Conservation (phyloP, 176 grass and related monocot species). For the Aegilops sharonensis region DNA sequence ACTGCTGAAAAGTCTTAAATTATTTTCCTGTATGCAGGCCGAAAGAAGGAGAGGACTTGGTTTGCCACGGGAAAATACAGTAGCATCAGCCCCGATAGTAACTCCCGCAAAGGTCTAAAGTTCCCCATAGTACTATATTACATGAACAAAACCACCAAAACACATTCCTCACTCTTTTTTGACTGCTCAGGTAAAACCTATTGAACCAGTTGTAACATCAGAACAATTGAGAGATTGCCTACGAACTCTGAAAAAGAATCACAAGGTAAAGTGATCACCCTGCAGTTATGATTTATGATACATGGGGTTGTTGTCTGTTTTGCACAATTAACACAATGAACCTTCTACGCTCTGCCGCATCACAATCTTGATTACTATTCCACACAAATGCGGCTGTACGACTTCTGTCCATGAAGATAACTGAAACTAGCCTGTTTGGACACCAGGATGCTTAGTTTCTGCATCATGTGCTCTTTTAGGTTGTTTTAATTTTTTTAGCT, state of each 20-base stretch:
- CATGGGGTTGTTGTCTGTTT: not conserved
- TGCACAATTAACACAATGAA: not conserved
- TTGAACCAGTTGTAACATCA: constrained; percentile 33
- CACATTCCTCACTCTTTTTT: constrained; percentile 20
- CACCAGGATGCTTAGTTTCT: not conserved
- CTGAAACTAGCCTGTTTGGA: not conserved
- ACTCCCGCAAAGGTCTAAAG: constrained; percentile 43
- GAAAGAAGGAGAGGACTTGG: constrained; percentile 64
- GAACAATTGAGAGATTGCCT: constrained; percentile 72
- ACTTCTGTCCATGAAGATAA: not conserved
- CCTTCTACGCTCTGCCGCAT: not conserved
- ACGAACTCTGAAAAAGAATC: constrained; percentile 63
- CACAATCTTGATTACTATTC: not conserved
- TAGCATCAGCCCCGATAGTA: constrained; percentile 28
- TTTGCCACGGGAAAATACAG: constrained; percentile 46
- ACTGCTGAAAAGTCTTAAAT: not conserved
- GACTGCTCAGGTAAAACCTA: constrained; percentile 42
- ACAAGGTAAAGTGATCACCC: constrained; percentile 64
- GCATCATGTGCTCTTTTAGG: not conserved
- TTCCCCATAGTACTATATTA: not conserved
- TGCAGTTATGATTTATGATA: not conserved
- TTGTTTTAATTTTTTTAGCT: not conserved
- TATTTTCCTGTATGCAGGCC: constrained; percentile 47
- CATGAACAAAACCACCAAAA: not conserved
- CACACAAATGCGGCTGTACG: not conserved